Evolutionary conservation across 805 yeast species (phyloP), one percentile per base, ranked within the genome.

Genomic region (Kuraishia floccosa): DNA sequence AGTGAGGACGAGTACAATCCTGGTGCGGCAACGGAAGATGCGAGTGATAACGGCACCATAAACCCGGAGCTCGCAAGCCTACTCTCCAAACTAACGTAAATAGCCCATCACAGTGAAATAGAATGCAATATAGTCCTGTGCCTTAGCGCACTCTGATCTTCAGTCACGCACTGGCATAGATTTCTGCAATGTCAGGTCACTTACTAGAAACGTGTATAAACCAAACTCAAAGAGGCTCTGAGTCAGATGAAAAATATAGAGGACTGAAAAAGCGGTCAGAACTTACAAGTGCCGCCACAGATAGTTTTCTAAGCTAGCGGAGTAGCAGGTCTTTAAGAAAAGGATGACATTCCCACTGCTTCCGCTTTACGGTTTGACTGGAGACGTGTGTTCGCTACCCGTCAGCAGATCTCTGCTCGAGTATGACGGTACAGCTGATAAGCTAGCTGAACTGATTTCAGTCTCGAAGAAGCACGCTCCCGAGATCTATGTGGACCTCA

Each of bases 261-360:
- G n/a, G n/a, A n/a, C n/a, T n/a, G n/a, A n/a, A n/a, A n/a, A n/a
- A n/a, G n/a, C n/a, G n/a, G n/a, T n/a, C n/a, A n/a, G n/a, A n/a
- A n/a, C n/a, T n/a, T n/a, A n/a, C n/a, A n/a, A n/a, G n/a, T n/a
- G n/a, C n/a, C n/a, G n/a, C n/a, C n/a, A n/a, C n/a, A n/a, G n/a
- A n/a, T n/a, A n/a, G n/a, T n/a, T n/a, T n/a, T n/a, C n/a, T n/a
- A n/a, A n/a, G n/a, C n/a, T n/a, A n/a, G n/a, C n/a, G n/a, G n/a
- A n/a, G n/a, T n/a, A n/a, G n/a, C n/a, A n/a, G n/a, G n/a, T n/a
- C n/a, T n/a, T n/a, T n/a, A n/a, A n/a, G n/a, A n/a, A 34, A 27
- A 35, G 25, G 9, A 53, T 56, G 61, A 45, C 46, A 23, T 54
- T 49, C 32, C 62, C 62, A 15, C 25, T 56, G 17, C 37, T 56